These are phyloP conservation scores for Scenedesmus sp. DNA, from an alignment of 163 green algal species.

Conservation along the genomic window DNA sequence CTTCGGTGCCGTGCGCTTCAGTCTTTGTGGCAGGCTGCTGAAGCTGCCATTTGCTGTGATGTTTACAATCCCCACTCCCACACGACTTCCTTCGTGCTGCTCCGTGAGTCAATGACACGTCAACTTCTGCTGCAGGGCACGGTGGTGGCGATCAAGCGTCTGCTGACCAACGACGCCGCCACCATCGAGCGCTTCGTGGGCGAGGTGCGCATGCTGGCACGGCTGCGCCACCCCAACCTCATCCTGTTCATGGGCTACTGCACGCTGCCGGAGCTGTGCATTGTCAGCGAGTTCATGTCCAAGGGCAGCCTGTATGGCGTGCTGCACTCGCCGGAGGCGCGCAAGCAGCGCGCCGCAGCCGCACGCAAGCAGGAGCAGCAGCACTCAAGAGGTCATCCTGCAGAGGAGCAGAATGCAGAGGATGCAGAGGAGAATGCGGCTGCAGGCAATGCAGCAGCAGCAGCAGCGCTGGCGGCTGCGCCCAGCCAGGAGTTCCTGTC, in stretches of 20 bases:
- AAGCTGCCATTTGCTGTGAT: too few species aligned
- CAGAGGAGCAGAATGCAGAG: neutral
- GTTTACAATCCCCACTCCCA: too few species aligned
- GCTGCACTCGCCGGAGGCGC: conserved; percentile 39
- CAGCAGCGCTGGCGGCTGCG: neutral
- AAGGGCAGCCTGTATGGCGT: conserved; percentile 57
- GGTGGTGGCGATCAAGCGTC: conserved; percentile 78
- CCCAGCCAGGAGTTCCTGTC: neutral
- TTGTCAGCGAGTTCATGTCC: conserved; percentile 59
- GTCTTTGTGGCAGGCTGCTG: too few species aligned
- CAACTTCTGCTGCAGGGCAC: conserved; percentile 62
- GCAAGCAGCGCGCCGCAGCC: neutral
- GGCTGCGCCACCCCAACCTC: conserved; percentile 80
- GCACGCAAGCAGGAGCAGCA: conserved; percentile 1
- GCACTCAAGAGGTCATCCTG: neutral
- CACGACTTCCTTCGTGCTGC: too few species aligned
- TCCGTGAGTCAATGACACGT: neutral
- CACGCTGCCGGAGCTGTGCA: conserved; percentile 65
- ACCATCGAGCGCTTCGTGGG: conserved; percentile 66
- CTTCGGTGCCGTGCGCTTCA: too few species aligned
- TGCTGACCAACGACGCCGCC: conserved; percentile 66
- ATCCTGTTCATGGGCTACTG: conserved; percentile 70
- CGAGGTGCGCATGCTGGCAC: conserved; percentile 72
- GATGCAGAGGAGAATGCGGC: neutral
- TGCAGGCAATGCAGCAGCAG: neutral